Evolutionary conservation across 129 eudicot species (phyloP).

Genomic region (Logfia minima): DNA sequence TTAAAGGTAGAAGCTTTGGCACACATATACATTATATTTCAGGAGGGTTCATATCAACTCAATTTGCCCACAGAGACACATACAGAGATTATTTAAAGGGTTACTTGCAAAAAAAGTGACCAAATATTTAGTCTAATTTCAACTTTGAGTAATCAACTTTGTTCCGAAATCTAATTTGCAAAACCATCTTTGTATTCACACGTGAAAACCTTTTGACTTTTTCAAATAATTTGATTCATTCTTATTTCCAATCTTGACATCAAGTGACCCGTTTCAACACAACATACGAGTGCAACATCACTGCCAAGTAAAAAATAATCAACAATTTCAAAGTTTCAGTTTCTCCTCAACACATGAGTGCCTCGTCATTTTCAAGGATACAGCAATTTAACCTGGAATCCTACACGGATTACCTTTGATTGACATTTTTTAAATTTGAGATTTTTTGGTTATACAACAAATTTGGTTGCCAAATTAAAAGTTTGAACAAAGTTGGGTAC

Average conservation of each 20-base stretch:
- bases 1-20: neutral
- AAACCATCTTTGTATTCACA: neutral
- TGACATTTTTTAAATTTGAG: neutral
- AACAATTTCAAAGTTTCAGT: neutral
- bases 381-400: neutral
- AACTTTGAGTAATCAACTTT: neutral
- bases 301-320: no score
- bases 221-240: neutral
- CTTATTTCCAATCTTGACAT: neutral
- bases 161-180: neutral
- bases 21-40: neutral
- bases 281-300: no score
- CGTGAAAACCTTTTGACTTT: neutral
- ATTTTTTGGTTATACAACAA: neutral
- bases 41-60: neutral
- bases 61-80: neutral
- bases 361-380: neutral
- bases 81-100: neutral
- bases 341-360: neutral
- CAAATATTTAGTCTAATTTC: neutral
- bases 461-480: neutral
- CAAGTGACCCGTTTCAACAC: neutral
- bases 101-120: neutral
- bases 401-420: neutral
- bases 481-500: neutral